A percentile compares a stretch with the other conserved stretches of the same genome.
These are phyloP conservation scores for Apophysomyces ossiformis DNA, from an alignment of 371 early-diverging fungal genomes.

Conservation along the genomic window DNA sequence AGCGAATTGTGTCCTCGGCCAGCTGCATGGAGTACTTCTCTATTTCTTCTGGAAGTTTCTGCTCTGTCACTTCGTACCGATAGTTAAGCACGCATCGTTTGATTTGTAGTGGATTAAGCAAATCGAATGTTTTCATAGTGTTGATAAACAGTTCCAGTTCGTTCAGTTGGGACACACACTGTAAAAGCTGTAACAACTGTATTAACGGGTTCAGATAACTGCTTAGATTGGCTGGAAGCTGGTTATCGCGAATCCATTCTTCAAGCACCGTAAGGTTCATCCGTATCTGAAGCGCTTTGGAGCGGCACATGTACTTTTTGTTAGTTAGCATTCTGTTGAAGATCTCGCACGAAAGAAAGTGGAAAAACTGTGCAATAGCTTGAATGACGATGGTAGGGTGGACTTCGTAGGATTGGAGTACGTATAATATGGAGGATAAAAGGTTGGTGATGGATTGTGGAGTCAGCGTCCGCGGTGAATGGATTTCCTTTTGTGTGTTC, in stretches of 20 bases:
- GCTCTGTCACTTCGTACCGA: conserved; percentile 86
- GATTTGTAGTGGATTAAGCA: conserved; percentile 74
- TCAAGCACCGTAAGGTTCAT: conserved; percentile 81
- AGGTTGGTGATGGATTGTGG: conserved; percentile 70
- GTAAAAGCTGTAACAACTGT: conserved; percentile 84
- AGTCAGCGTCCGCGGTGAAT: conserved; percentile 31
- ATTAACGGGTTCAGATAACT: conserved; percentile 66
- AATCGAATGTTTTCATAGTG: conserved; percentile 66
- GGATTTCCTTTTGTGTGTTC: conserved; percentile 12
- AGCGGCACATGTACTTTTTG: conserved; percentile 76
- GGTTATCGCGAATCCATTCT: conserved; percentile 81
- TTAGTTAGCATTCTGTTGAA: conserved; percentile 84
- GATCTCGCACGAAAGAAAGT: conserved; percentile 74
- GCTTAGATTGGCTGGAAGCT: conserved; percentile 41
- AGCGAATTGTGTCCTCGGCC: conserved; percentile 64
- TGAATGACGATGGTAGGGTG: conserved; percentile 77
- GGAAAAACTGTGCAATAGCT: conserved; percentile 72
- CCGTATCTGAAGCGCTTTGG: conserved; percentile 83
- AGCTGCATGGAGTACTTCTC: conserved; percentile 72
- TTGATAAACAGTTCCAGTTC: conserved; percentile 75
- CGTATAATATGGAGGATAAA: conserved; percentile 61
- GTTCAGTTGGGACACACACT: conserved; percentile 73
- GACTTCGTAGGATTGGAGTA: conserved; percentile 65
- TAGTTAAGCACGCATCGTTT: conserved; percentile 74
- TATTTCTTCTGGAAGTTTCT: conserved; percentile 69